Evolutionary conservation across 2,329 filamentous ascomycete genomes (phyloP), one percentile per base, ranked within the genome.

Genomic region (Sporothrix brasiliensis): DNA sequence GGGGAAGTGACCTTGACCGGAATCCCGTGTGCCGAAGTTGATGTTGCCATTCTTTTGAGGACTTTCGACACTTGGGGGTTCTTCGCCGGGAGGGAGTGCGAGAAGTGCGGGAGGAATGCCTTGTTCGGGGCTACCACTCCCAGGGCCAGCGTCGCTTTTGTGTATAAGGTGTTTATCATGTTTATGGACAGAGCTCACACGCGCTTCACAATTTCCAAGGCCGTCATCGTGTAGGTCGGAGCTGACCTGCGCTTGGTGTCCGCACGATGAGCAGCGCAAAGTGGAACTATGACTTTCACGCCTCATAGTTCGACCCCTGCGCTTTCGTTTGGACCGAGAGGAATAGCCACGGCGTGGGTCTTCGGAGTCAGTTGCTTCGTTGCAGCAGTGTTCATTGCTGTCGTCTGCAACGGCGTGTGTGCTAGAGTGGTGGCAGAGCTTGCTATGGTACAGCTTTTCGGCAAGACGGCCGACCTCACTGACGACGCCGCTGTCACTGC

Each of bases 221-320:
- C 70, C 67, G 34, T 71, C 70, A 6, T 69, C 70, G 5, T 67
- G 60, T 4, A 71, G 16, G 6, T 71, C 61, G 9, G 70, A 47
- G 39, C 24, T 61, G 16, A 69, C 67, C 4, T 71, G 52, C 4
- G 70, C 44, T 24, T 34, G 19, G 53, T 58, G 70, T n/a, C 67
- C 70, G 41, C 70, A 71, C 10, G 70, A 71, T 5, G 70, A 61
- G 66, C 70, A 71, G 34, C 67, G 70, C 47, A 67, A 19, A 7
- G 67, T 27, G 4, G 70, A 67, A 3, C 24, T 24, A 21, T 67
- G 61, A 9, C 70, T 49, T 63, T 71, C 67, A 11, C 53, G 70
- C 9, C 67, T 50, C 13, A 41, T 11, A 4, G 63, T 21, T 19
- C 67, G 44, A 7, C 67, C 67, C 7, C 60, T 53, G 5, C 60